These are phyloP conservation scores for Juglanconis oblonga DNA, from an alignment of 2,329 filamentous ascomycete genomes.

Conservation along the genomic window DNA sequence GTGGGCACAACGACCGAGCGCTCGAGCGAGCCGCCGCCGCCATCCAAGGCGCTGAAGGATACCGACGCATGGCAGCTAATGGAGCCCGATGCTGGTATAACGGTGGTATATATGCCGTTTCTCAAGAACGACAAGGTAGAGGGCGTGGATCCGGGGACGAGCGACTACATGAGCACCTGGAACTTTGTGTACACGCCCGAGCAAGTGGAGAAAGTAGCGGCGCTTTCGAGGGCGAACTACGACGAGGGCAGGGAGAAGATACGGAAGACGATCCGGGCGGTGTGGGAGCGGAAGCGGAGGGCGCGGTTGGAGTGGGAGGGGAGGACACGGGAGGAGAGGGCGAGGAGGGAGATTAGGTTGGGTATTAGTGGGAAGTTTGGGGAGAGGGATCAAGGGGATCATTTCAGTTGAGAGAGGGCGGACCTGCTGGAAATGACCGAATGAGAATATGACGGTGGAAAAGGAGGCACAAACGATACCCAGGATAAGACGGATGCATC, in stretches of 20 bases:
- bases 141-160: constrained; percentile 77
- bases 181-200: constrained; percentile 95
- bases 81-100: constrained; percentile 77
- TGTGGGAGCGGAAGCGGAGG: constrained; percentile 89
- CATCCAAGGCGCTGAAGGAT: constrained; percentile 55
- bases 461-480: background rate
- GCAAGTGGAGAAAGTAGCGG: constrained; percentile 81
- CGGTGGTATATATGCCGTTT: constrained; percentile 88
- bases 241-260: constrained; percentile 77
- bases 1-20: constrained; percentile 80
- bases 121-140: constrained; percentile 76
- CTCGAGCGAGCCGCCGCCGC: constrained; percentile 47
- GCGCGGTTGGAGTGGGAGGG: constrained; percentile 54
- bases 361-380: constrained; percentile 56
- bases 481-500: background rate
- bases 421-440: background rate
- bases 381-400: constrained; percentile 49
- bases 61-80: constrained; percentile 67
- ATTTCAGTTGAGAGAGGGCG: constrained; percentile 53
- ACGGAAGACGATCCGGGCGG: constrained; percentile 73
- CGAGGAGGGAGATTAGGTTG: constrained; percentile 44
- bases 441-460: background rate
- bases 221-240: constrained; percentile 82
- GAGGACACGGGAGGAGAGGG: constrained; percentile 35
- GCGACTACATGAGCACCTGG: constrained; percentile 92